Evolutionary conservation across 192 early-diverging fungal genomes (phyloP), one percentile per base, ranked within the genome.

Genomic region (Irineochytrium annulatum): DNA sequence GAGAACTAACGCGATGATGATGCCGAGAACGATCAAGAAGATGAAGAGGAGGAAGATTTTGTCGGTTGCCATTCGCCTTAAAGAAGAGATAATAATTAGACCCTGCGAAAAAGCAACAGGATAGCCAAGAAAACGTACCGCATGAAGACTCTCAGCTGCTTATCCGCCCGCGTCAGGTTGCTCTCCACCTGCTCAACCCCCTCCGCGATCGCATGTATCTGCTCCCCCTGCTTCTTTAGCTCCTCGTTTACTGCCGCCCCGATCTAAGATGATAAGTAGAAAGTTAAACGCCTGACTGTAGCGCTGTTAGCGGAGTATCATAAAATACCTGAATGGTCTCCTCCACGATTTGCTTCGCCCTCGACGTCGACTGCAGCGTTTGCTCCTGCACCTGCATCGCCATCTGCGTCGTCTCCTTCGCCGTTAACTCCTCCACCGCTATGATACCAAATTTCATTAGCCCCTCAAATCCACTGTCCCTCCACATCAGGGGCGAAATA

Each of bases 21-120:
- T 49, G n/a, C 79, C 72, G 27, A 84, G 52, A 34, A 81, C 77
- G 29, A 78, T 75, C 29, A 84, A 62, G 33, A 84, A 64, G n/a
- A 84, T 79, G 44, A 84, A 76, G 28, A 80, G 43, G 31, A 84
- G 60, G 62, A 84, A 81, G 51, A 84, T 79, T 35, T 77, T 77
- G 54, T 84, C 81, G 0, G 76, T 77, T 16, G 78, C 77, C 69
- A 84, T 66, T 30, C 78, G 75, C 27, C 81, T 83, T 13, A 24
- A 13, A 8, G 30, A 58, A 58, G 6, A 13, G 44, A 16, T 17
- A 22, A 27, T 59, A 26, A 27, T 52, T 63, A 63, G 43, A 64
- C 19, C 44, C 29, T 1, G n/a, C 6, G 1, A 29, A 16, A 52
- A 2, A 0, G 11, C 0, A 16, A 17, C 13, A 24, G 31, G 8